Base-by-base conservation (phyloP, 768 basidiomycete species). In the Leccinum rimulosum region DNA sequence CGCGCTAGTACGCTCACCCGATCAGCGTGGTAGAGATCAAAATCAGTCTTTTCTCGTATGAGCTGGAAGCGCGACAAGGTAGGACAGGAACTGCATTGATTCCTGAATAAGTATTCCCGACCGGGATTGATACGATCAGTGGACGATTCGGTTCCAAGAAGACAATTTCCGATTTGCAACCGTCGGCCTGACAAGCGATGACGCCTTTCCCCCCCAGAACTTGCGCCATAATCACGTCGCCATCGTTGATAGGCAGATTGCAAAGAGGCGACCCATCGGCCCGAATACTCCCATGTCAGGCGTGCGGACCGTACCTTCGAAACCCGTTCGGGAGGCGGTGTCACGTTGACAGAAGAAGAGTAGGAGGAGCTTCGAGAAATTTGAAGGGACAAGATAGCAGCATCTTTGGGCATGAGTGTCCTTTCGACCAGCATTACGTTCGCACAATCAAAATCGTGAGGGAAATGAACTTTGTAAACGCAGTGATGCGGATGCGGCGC, bases 1-100 rank as follows among this genome's bases (percentile, higher is more conserved):
- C 27, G 27, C 27, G 4, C 27, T 27, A 27, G 27, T 25, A 33
- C 8, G 17, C 15, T 30, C 75, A 80, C 52, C 84, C 81, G 1
- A 79, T 88, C 58, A 76, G 81, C 22, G 22, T 22, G 22, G 83
- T 86, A 11, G 88, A 90, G 68, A 86, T 89, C 52, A 88, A 91
- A 67, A 70, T 86, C 43, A 85, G 83, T 62, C 78, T 80, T 15
- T 87, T 82, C 77, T 76, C 80, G 1, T 84, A 83, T 54, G 82
- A 82, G 61, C 75, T 76, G 25, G 75, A 84, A 59, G 79, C 82
- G 25, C 77, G 75, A 67, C 74, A 77, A 53, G 77, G 78, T 76
- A 54, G 31, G 49, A 3, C 17, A 43, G n/a, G 25, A 27, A 25
- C 17, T 7, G 2, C 36, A 28, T 61, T 5, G 2, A 33, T 49